Evolutionary conservation across 208 protist species (phyloP).

Genomic region (Tritrichomonas musculus): DNA sequence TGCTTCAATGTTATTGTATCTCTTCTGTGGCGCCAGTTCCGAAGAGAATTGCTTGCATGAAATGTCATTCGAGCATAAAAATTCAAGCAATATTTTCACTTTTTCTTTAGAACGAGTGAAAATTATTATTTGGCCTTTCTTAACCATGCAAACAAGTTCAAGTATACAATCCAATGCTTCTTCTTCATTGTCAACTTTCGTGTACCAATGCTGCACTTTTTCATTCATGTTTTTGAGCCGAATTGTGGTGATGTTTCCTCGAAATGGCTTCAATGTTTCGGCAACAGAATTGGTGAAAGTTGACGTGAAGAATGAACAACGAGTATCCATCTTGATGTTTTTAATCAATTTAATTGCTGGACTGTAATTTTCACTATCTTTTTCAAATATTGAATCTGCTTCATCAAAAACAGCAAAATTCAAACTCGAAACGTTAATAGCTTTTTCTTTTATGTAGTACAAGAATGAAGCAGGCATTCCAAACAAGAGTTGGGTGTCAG

Average conservation of each 20-base stretch:
- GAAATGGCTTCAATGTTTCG: background rate
- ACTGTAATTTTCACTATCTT: too few relatives aligned
- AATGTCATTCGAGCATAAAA: background rate
- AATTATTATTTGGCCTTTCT: background rate
- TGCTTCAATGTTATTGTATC: slow-evolving; percentile 90
- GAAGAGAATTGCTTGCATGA: slow-evolving; percentile 48
- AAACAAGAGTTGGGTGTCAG: too few relatives aligned
- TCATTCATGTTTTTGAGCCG: too few relatives aligned
- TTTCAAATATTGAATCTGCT: too few relatives aligned
- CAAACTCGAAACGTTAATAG: too few relatives aligned
- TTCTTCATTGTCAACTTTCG: too few relatives aligned
- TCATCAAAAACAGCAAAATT: too few relatives aligned
- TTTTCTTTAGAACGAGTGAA: background rate
- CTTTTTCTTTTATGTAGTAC: background rate
- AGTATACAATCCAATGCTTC: too few relatives aligned
- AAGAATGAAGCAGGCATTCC: background rate
- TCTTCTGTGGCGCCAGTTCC: slow-evolving; percentile 88
- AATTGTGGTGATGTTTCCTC: background rate
- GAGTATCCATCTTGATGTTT: background rate
- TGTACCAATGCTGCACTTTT: too few relatives aligned
- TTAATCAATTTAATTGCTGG: too few relatives aligned
- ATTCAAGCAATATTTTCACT: background rate
- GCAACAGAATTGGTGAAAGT: background rate
- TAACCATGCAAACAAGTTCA: too few relatives aligned
- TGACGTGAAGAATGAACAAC: background rate